Evolutionary conservation across 225 moss, liverwort and hornwort genomes (phyloP).

Genomic region (Polytrichum formosum): DNA sequence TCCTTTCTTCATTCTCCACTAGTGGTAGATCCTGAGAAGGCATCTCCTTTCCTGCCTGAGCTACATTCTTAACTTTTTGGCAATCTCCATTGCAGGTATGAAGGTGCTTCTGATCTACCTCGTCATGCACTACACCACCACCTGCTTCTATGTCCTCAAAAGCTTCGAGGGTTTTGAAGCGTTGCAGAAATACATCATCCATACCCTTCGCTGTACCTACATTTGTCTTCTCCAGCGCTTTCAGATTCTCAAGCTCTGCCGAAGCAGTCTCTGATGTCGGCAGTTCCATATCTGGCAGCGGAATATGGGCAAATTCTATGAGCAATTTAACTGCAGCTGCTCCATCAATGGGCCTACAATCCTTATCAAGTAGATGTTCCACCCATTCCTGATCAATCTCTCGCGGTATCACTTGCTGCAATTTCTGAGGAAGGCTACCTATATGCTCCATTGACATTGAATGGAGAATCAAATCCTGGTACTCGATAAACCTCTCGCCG

Average conservation of each 20-base stretch:
- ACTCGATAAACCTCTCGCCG: slow-evolving; percentile 24
- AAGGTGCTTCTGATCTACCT: slow-evolving; percentile 12
- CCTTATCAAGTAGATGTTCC: slow-evolving; percentile 31
- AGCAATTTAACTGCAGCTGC: slow-evolving; percentile 24
- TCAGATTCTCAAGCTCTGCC: not conserved
- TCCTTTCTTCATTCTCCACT: slow-evolving; percentile 25
- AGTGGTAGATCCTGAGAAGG: slow-evolving; percentile 23
- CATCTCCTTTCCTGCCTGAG: slow-evolving; percentile 16
- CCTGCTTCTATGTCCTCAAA: slow-evolving; percentile 27
- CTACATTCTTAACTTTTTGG: slow-evolving; percentile 14
- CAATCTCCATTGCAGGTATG: slow-evolving; percentile 20
- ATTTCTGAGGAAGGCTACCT: slow-evolving; percentile 23
- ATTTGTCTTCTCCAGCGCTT: not conserved
- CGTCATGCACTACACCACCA: slow-evolving; percentile 9
- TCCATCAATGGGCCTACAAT: slow-evolving; percentile 33
- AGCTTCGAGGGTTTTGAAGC: not conserved
- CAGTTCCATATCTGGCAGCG: slow-evolving; percentile 9
- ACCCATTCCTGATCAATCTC: slow-evolving; percentile 32
- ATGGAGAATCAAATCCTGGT: slow-evolving; percentile 28
- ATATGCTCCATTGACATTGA: slow-evolving; percentile 25
- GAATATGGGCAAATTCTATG: slow-evolving; percentile 23
- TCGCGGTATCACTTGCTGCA: slow-evolving; percentile 28
- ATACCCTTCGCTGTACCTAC: slow-evolving; percentile 2
- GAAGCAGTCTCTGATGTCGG: slow-evolving; percentile 5
- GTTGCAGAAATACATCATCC: slow-evolving; percentile 4